Evolutionary conservation across 1,139 yeast species (phyloP), one percentile per base, ranked within the genome.

Genomic region (Suhomyces terraborum): DNA sequence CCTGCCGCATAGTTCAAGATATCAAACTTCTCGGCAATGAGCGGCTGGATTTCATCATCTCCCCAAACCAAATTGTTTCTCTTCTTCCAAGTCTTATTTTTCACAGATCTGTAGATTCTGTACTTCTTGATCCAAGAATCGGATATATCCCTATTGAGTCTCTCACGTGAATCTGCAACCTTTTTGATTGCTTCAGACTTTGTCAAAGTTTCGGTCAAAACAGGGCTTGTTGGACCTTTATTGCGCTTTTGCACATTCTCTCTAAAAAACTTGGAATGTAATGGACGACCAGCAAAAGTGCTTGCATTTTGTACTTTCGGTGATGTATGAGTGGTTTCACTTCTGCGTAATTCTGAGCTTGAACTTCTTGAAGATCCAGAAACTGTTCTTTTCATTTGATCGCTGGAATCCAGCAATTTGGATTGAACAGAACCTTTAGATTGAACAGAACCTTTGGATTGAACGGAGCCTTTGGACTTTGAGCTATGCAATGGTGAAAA

Each of bases 81-180:
- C 8, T 50, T 42, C 31, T 48, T 51, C 72, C 74, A 68, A 16
- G 47, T 47, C 6, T 55, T 44, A 12, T 52, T 46, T 45, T 68
- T 65, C 8, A 53, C 52, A 2, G 48, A 32, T 16, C 60, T 54
- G 51, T 64, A 70, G 13, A 53, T 43, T 27, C 51, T 56, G 49
- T 48, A 69, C 43, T 66, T 69, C 35, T 54, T 48, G 21, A 85
- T 74, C 98, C 98, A 91, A 0, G 94, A 79, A 16, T 69, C 70
- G 0, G 93, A 77, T 28, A 86, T 66, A 46, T 84, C 79, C 38
- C 52, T 47, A 32, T 71, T 62, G 16, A 76, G 62, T 14, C 58
- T 51, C 6, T 64, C 61, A 35, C 52, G 57, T 0, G 81, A 80
- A 4, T 54, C 41, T 6, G 56, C 57, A 5, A 77, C 65, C 17